Conservation (phyloP, 83 land plant species). For the Larix sibirica region DNA sequence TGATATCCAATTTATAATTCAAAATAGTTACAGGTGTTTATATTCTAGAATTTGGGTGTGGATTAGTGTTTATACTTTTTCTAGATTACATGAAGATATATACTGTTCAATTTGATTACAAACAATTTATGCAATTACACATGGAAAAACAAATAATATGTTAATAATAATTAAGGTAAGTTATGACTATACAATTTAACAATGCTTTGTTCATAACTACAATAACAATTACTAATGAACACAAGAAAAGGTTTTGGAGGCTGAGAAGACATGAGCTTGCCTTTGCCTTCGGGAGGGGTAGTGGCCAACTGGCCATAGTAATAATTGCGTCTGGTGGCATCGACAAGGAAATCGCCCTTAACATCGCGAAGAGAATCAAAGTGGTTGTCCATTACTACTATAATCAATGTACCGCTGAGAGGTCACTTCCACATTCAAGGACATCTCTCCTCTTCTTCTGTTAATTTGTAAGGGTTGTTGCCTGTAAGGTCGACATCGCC, state of each 20-base stretch:
- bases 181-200: too few species aligned
- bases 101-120: too few species aligned
- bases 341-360: conserved; percentile 36
- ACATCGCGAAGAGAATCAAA: conserved; percentile 38
- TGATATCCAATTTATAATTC: too few species aligned
- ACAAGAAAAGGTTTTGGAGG: not conserved
- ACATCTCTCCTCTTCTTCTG: conserved; percentile 36
- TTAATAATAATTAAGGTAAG: too few species aligned
- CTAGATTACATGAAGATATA: too few species aligned
- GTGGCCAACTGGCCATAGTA: conserved; percentile 53
- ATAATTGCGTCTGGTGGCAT: conserved; percentile 79
- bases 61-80: too few species aligned
- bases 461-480: conserved; percentile 33
- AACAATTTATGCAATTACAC: too few species aligned
- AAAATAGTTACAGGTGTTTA: too few species aligned
- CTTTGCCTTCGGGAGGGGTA: conserved; percentile 31
- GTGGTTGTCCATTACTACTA: conserved; percentile 60
- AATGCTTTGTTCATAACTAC: too few species aligned
- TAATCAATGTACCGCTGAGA: conserved; percentile 16
- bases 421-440: conserved; percentile 12
- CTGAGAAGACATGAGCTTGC: not conserved
- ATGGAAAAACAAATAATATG: too few species aligned
- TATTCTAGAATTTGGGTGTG: too few species aligned
- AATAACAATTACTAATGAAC: too few species aligned
- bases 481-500: conserved; percentile 53